Evolutionary conservation across 2,329 filamentous ascomycete species (phyloP), one percentile per base, ranked within the genome.

Genomic region (Diaporthe velutina): DNA sequence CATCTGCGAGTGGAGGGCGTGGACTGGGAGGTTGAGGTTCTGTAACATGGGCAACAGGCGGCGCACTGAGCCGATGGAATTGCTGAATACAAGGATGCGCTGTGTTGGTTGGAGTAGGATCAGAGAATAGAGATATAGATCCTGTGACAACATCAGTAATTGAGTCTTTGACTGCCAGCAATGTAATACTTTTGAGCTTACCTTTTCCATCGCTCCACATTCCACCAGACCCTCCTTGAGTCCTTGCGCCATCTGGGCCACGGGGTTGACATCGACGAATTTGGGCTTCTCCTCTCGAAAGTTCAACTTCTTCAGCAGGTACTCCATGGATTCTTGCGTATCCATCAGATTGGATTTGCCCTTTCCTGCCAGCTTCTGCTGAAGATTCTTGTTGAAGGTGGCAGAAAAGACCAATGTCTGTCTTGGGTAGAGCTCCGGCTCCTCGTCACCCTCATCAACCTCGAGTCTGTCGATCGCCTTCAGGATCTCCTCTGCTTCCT

Each of bases 391-490:
- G 81, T 98, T 94, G 83, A 99, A 98, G 0, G 97, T 99, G 0
- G 97, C 97, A 0, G 97, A 98, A 83, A 99, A 99, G 28, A 99
- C 95, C 0, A 99, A 89, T 0, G 96, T 98, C 81, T 99, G 97
- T 54, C 96, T 88, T 22, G 89, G 80, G 55, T 86, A 81, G 15
- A 83, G 78, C 9, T 87, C 85, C 2, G 86, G 84, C 42, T 86
- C 83, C 8, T 87, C 84, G 0, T 85, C 83, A 9, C 88, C 87
- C 30, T 89, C 87, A 25, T 90, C 88, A 2, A 94, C 93, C 60
- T 95, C 92, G 52, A 89, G 85, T 38, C 92, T 89, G 80, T 98
- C 95, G 13, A 99, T 85, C 0, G 95, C 91, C 73, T 92, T 92
- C 22, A 99, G 84, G 30, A 99, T 98, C 73, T 98, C 93, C 78